phyloP scores from a whole-genome alignment of 805 yeast species.

The Kodamaea sagamina region DNA sequence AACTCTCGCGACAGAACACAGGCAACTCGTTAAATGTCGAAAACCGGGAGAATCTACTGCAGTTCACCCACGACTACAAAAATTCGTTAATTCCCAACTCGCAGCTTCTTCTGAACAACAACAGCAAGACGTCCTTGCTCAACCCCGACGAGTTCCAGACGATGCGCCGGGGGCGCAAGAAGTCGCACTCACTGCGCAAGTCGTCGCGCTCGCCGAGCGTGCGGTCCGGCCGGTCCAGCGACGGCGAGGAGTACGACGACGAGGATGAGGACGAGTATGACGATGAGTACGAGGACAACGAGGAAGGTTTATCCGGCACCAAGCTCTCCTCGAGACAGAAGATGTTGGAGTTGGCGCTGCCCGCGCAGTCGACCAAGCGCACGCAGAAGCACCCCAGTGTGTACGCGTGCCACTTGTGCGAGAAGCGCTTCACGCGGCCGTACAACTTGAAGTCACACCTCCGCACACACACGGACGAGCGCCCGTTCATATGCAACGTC shows the following conservation, averaged over 20 bases:
- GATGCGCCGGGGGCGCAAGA: conserved; percentile 45
- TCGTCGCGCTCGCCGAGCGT: conserved; percentile 26
- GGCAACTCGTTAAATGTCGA: conserved; percentile 12
- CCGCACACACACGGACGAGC: conserved; percentile 85
- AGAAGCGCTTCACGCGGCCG: conserved; percentile 85
- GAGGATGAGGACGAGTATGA: conserved; percentile 14
- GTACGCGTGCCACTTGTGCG: conserved; percentile 81
- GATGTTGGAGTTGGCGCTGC: conserved; percentile 65
- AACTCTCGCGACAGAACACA: conserved; percentile 18
- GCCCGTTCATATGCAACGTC: conserved; percentile 70
- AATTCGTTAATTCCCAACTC: conserved; percentile 19
- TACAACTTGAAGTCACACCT: conserved; percentile 90
- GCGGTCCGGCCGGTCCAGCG: conserved; percentile 20
- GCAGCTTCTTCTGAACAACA: conserved; percentile 12
- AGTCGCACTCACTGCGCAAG: conserved; percentile 36
- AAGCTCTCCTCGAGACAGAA: conserved; percentile 49
- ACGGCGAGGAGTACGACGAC: conserved; percentile 25
- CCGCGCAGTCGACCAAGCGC: conserved; percentile 53
- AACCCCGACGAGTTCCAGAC: conserved; percentile 42
- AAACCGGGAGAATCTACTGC: conserved; percentile 10
- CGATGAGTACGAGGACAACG: conserved; percentile 14
- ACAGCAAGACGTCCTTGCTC: conserved; percentile 16
- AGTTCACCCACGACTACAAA: conserved; percentile 7
- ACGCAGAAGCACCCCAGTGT: conserved; percentile 72
- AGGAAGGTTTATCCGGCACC: conserved; percentile 12